Evolutionary conservation across 805 yeast species (phyloP), one percentile per base, ranked within the genome.

Genomic region (Saturnispora besseyi): DNA sequence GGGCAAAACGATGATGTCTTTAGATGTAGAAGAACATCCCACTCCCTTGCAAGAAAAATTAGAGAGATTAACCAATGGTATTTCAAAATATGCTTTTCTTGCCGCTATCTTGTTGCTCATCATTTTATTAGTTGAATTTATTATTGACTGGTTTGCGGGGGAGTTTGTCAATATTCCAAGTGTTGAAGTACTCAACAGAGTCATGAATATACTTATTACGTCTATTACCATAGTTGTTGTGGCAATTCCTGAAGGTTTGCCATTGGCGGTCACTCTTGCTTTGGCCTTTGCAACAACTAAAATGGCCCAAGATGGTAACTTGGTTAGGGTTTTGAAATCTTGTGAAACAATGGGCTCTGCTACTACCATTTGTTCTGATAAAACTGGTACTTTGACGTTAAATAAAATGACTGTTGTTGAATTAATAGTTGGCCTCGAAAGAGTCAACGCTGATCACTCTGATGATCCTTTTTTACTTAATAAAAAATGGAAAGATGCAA

Each of bases 321-420:
- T 93, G 60, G 99, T 93, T n/a, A 81, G 99, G 59, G 95, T 88
- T 9, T 73, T 93, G 57, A 83, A 82, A 61, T 83, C 95, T 43
- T 93, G 99, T 75, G 99, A 93, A 68, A 93, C 96, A 15, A 91
- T 93, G 98, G 99, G 99, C 41, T 88, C 96, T 44, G 99, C 97
- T 2, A 93, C 98, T 12, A 93, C 96, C 4, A 76, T 93, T 46
- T 93, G 99, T 67, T 89, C 97, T 0, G 99, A 93, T 70, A 91
- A 93, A 66, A 93, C 99, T 0, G 99, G 99, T 52, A 93, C 99
- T 11, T 74, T 93, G 51, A 93, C 99, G 1, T 96, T 89, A 64
- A 93, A 93, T 65, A 76, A 74, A 60, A 93, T 93, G 99, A 78
- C 88, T 36, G 89, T 93, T 5, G 96, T 89, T 10, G 77, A 75